Evolutionary conservation across 164 flowering plant species (phyloP), one percentile per base, ranked within the genome.

Genomic region (Magnolia sinica): DNA sequence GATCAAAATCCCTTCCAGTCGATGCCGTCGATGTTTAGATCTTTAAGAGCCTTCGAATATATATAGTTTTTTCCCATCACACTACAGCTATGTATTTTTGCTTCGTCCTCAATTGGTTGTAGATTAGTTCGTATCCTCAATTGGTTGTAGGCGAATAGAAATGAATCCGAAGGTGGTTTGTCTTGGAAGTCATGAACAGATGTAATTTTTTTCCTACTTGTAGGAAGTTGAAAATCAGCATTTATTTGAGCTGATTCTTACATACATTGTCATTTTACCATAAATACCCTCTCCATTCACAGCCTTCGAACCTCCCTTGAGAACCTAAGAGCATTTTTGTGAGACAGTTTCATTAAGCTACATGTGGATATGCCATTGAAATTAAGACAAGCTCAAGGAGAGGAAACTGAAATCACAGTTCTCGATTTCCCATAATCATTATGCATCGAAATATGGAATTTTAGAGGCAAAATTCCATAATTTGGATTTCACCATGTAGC

Each of bases 1-100:
- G 96, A 58, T 52, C 78, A 16, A 73, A 64, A 63, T 83, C 83
- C 22, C 81, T 81, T 78, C 85, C 80, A 67, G 78, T 83, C 71
- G 83, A 83, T 74, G 83, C 76, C 20, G 81, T 81, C 72, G 80
- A 81, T 61, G 31, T 75, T 64, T 81, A 74, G 70, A 49, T 66
- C 27, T 64, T 31, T 50, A 50, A 51, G 59, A 18, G 58, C 50
- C 45, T 37, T 69, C 11, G n/a, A 1, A 8, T 63, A 27, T 73
- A 23, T 68, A 4, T 19, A 16, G 8, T 27, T 27, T 73, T 45
- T 55, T 65, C 23, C 59, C 31, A 63, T 55, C 29, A 50, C 23
- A 18, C 58, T 10, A 13, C 37, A 22, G n/a, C 4, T n/a, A 49
- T n/a, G 45, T 49, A 50, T n/a, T 29, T 19, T 70, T 70, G 55